These are phyloP conservation scores for Kitagawia praeruptora DNA, from an alignment of 129 eudicot species.

Conservation along the genomic window DNA sequence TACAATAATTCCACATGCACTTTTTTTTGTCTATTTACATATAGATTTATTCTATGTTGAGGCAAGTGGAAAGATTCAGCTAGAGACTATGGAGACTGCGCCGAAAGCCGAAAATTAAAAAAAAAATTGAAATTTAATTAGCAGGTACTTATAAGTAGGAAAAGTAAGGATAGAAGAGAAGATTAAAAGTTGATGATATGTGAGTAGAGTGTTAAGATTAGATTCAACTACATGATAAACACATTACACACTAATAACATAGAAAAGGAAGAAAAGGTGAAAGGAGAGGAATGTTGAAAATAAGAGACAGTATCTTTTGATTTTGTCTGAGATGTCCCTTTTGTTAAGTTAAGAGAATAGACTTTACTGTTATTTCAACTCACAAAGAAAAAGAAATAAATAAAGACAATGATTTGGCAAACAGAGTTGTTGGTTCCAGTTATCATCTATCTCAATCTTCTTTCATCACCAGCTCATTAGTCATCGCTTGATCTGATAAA, in stretches of 20 bases:
- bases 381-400: slow-evolving; percentile 20
- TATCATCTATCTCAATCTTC: slow-evolving; percentile 12
- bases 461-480: neutral
- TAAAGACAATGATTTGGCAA: slow-evolving; percentile 17
- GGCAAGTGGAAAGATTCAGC: slow-evolving; percentile 1
- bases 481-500: neutral
- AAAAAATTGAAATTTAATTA: neutral
- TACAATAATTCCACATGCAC: neutral
- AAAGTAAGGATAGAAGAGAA: neutral
- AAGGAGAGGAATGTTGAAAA: slow-evolving; percentile 28
- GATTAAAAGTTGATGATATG: neutral
- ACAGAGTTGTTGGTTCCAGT: slow-evolving; percentile 28
- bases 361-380: slow-evolving; percentile 31
- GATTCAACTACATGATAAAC: slow-evolving; percentile 8
- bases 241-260: neutral
- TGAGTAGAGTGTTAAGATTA: neutral
- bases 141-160: neutral
- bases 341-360: slow-evolving; percentile 25
- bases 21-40: neutral
- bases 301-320: slow-evolving; percentile 30
- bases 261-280: slow-evolving; percentile 11
- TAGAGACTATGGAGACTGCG: neutral
- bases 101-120: neutral
- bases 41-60: neutral
- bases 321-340: slow-evolving; percentile 33